phyloP scores from a whole-genome alignment of 2,329 filamentous ascomycete genomes.

The Cladobotryum protrusum region DNA sequence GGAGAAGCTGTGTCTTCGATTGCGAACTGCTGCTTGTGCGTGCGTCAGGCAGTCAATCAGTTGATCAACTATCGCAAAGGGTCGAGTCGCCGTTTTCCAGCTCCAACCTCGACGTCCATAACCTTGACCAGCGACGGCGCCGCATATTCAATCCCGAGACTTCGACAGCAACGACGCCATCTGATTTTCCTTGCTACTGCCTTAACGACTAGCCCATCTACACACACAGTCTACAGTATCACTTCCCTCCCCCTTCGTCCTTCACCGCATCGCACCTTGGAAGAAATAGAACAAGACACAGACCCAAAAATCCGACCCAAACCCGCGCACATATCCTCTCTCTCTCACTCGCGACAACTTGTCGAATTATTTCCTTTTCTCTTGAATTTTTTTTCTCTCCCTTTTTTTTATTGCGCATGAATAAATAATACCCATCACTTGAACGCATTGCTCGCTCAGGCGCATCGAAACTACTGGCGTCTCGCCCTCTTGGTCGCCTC shows the following conservation, averaged over 20 bases:
- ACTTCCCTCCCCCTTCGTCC: slow-evolving; percentile 1
- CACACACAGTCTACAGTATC: too few species aligned
- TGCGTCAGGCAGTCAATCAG: too few species aligned
- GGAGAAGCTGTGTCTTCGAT: slow-evolving; percentile 10
- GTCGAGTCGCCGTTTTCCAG: neutral
- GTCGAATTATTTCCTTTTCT: neutral
- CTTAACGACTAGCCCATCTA: too few species aligned
- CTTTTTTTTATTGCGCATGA: neutral
- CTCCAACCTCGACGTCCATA: neutral
- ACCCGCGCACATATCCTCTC: slow-evolving; percentile 6
- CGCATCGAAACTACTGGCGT: slow-evolving; percentile 7
- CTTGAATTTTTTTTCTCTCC: neutral
- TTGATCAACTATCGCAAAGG: neutral
- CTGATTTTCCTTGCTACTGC: too few species aligned
- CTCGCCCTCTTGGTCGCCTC: neutral
- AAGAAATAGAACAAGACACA: neutral
- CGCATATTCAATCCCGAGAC: too few species aligned
- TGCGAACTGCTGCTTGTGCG: slow-evolving; percentile 6
- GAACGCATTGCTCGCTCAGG: slow-evolving; percentile 3
- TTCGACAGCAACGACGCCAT: too few species aligned
- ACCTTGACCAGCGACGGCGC: too few species aligned
- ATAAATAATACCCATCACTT: neutral
- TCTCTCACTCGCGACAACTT: slow-evolving; percentile 6
- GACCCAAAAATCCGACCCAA: neutral
- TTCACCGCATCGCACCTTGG: slow-evolving; percentile 9